Percentiles rank a stretch among this genome's conserved stretches.
These are phyloP conservation scores for Nematocida sp. DNA, from an alignment of 371 early-diverging fungal species.

Conservation along the genomic window DNA sequence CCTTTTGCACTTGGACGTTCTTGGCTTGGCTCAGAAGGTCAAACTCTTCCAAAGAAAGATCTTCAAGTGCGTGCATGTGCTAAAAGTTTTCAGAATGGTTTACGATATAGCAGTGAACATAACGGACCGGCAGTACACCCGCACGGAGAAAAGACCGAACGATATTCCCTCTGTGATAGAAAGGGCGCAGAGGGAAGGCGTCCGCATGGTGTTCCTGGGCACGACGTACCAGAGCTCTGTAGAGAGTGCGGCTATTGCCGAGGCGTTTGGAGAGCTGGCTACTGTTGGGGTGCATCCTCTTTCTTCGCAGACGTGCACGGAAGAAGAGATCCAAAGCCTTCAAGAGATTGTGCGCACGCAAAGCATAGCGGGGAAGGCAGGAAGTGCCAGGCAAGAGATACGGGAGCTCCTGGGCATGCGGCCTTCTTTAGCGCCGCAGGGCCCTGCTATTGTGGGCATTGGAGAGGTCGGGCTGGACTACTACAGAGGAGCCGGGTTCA, in stretches of 20 bases:
- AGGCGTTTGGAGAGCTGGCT: conserved; percentile 10
- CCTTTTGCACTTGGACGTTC: background rate
- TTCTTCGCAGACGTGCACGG: background rate
- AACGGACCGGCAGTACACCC: conserved; percentile 37
- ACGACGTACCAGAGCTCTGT: conserved; percentile 2
- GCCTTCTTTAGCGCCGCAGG: background rate
- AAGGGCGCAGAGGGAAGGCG: background rate
- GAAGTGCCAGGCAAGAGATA: background rate
- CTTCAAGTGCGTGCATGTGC: background rate
- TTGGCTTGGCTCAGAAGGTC: too few relatives aligned
- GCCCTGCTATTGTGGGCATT: conserved; percentile 66
- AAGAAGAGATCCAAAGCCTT: conserved; percentile 6
- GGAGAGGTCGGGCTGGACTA: conserved; percentile 69
- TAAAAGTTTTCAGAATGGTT: conserved; percentile 34
- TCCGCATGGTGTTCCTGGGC: conserved; percentile 37
- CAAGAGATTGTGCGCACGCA: background rate
- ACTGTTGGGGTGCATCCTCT: conserved; percentile 38
- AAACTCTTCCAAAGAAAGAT: too few relatives aligned
- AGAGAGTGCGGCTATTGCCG: conserved; percentile 3
- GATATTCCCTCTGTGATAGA: conserved; percentile 24
- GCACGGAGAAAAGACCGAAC: background rate
- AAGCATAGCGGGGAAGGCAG: background rate
- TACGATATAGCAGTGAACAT: conserved; percentile 50
- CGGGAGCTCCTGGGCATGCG: background rate
- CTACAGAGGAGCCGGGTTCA: conserved; percentile 65